These are phyloP conservation scores for Neofusicoccum sp. DNA, from an alignment of 2,329 filamentous ascomycete genomes.

Conservation along the genomic window DNA sequence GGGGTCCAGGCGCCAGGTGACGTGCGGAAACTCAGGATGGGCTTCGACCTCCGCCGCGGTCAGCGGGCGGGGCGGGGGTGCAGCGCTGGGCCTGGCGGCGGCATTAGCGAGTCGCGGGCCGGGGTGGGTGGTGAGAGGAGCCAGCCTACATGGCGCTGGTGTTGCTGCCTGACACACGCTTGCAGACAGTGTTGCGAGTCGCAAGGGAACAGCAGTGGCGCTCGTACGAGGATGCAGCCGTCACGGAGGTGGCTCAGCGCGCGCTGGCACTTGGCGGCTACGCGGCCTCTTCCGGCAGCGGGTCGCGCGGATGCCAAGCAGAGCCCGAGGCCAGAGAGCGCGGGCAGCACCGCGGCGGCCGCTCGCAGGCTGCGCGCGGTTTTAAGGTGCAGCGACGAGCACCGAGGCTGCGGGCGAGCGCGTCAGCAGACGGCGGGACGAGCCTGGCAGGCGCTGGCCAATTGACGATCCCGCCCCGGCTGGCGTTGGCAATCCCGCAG, in stretches of 20 bases:
- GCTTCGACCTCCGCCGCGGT: constrained; percentile 61
- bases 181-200: constrained; percentile 2
- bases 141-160: constrained; percentile 15
- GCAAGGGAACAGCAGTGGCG: constrained; percentile 1
- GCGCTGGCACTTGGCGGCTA: constrained; percentile 4
- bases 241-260: constrained; percentile 18
- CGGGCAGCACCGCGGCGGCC: not conserved
- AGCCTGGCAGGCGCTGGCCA: constrained; percentile 3
- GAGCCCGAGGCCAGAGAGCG: not conserved
- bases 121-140: not conserved
- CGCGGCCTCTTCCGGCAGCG: constrained; percentile 12
- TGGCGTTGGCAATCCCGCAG: constrained; percentile 11
- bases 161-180: constrained; percentile 4
- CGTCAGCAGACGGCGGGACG: constrained; percentile 4
- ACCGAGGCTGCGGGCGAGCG: constrained; percentile 4
- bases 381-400: not conserved
- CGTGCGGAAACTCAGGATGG: constrained; percentile 68
- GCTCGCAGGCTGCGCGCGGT: not conserved
- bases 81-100: constrained; percentile 3
- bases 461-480: constrained; percentile 6
- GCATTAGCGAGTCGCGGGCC: not conserved
- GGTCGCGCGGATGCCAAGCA: constrained; percentile 7
- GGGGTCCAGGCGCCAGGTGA: constrained; percentile 71
- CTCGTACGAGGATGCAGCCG: constrained; percentile 3
- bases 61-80: constrained; percentile 35